Base-by-base conservation (phyloP, 2,329 filamentous ascomycete species). In the Fusarium citri region DNA sequence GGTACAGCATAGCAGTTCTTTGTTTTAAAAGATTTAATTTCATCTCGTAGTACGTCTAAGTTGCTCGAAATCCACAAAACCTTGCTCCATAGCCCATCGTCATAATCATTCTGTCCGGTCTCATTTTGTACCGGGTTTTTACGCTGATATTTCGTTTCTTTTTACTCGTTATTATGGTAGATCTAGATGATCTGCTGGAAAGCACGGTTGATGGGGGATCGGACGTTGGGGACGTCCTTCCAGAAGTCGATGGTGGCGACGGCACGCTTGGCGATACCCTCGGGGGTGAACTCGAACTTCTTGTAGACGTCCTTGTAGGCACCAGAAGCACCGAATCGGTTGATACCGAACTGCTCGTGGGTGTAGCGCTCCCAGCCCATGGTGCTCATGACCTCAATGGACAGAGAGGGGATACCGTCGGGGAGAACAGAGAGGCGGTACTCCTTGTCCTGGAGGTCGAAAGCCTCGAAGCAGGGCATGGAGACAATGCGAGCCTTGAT, bases 261-360 rank as follows among this genome's bases (percentile, higher is more conserved):
- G 66, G 95, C 96, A 77, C 96, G 94, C 92, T 98, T 98, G 85
- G 93, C 87, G 81, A 99, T 92, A 73, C 96, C 96, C 84, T 97
- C 95, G 56, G 96, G 93, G 51, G 95, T 99, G 87, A 99, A 98
- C 84, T 98, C 96, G 85, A 99, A 99, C 89, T 98, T 98, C 92
- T 93, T 92, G 89, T 99, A 99, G 67, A 99, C 94, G 78, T 98
- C 91, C 91, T 95, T 95, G 88, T 98, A 98, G 74, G 95, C 92
- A 78, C 95, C 96, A 59, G 93, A 97, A 74, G 95, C 95, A 90
- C 96, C 96, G 83, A 99, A 99, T 81, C 96, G 90, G 92, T 99
- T 99, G 74, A 99, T 90, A 81, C 96, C 96, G 79, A 99, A 99
- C 87, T 99, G 96, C 90, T 99, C 96, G 85, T 99, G 95, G 64